phyloP scores from a whole-genome alignment of 805 yeast species.

The Yamadazyma phyllophila region DNA sequence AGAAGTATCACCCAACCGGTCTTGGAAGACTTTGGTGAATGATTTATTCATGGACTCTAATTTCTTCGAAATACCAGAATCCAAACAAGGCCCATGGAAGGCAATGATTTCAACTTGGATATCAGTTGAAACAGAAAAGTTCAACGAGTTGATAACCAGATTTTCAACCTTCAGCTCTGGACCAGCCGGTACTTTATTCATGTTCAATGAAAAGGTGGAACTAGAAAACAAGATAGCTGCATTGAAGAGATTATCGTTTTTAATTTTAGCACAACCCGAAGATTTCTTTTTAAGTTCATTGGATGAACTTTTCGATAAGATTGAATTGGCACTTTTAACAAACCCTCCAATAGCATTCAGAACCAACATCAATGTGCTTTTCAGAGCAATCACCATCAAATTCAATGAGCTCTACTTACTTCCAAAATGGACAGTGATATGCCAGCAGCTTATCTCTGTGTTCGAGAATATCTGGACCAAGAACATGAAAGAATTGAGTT shows the following conservation, averaged over 20 bases:
- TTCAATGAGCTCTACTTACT: conserved; percentile 63
- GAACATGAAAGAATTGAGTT: conserved; percentile 22
- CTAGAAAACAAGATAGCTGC: conserved; percentile 50
- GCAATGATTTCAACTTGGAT: conserved; percentile 62
- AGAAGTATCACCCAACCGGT: conserved; percentile 37
- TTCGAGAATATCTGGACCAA: conserved; percentile 26
- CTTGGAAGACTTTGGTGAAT: conserved; percentile 62
- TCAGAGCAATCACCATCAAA: conserved; percentile 64
- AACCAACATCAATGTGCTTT: conserved; percentile 49
- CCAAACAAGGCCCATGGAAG: conserved; percentile 45
- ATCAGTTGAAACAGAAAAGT: conserved; percentile 55
- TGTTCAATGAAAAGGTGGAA: conserved; percentile 68
- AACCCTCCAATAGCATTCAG: conserved; percentile 30
- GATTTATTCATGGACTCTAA: conserved; percentile 64
- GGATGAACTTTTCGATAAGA: conserved; percentile 43
- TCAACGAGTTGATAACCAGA: conserved; percentile 23
- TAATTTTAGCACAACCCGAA: conserved; percentile 59
- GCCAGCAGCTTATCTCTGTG: conserved; percentile 58
- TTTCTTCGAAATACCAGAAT: conserved; percentile 45
- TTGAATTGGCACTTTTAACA: conserved; percentile 24
- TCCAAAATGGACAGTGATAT: conserved; percentile 67
- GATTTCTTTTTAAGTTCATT: conserved; percentile 55
- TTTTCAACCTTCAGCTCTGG: conserved; percentile 2
- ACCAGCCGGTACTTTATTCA: conserved; percentile 51
- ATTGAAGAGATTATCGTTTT: conserved; percentile 60